Base-by-base conservation (phyloP, 805 yeast genomes). In the Brettanomyces custersianus region DNA sequence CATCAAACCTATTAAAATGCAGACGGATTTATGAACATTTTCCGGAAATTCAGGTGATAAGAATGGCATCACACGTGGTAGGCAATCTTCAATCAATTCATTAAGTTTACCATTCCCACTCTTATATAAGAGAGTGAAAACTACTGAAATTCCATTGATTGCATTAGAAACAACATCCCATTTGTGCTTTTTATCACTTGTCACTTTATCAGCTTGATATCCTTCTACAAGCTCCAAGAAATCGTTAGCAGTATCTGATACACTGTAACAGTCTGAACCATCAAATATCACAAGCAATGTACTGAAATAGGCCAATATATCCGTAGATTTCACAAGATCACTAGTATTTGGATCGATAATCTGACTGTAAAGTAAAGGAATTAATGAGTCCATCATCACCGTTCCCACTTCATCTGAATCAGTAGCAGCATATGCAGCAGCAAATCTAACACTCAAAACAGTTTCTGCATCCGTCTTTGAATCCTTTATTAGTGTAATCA, bases 11-110 rank as follows among this genome's bases (percentile, higher is more conserved):
- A 74, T 56, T 11, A 74, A 59, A 42, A 76, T 64, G 4, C 74
- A 77, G 1, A 74, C 71, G 0, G 82, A 73, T 34, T 70, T 68
- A 18, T 70, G 59, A 8, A 77, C 57, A n/a, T 68, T 74, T 16
- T 63, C 51, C 26, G 60, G 58, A 31, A 26, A 37, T 4, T 39
- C 45, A 23, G 57, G 67, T 31, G 61, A 68, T 15, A 72, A 49
- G 26, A 69, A 57, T 2, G 59, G 66, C 5, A 69, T 54, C 20
- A 70, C 41, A 31, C 66, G 60, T 2, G 66, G 54, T 26, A 65
- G 42, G 18, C 60, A 52, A 25, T 68, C 72, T 29, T 59, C 61
- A 19, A 72, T 46, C 6, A 60, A 33, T 23, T 63, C 67, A 48
- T 31, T 35, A 13, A 35, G 16, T 9, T 31, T 23, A 17, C 15